Base-by-base conservation (phyloP, 345 rosid species). In the Camelina neglecta region DNA sequence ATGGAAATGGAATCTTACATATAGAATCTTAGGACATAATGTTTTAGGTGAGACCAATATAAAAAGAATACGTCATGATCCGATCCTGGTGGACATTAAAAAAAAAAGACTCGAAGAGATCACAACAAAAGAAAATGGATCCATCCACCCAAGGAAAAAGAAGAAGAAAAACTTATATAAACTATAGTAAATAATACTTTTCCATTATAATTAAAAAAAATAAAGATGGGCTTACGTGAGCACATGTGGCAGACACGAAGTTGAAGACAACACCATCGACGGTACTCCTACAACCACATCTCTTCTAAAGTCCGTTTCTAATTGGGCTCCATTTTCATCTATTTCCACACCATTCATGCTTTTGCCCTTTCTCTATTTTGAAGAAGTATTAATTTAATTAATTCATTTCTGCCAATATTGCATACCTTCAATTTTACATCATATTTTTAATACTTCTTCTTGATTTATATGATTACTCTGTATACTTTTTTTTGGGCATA, bases 11-110 rank as follows among this genome's bases (percentile, higher is more conserved):
- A 76, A 76, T 76, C 80, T 69, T 76, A 70, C 80, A 76, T 76
- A 45, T 63, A 76, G 80, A 70, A 76, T 76, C 80, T 76, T 76
- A 70, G 71, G 75, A 76, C 80, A 76, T 76, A 45, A 70, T 70
- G 75, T 76, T 76, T 76, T 76, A 76, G 75, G 80, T 76, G 80
- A 76, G 80, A 76, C 75, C 80, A 76, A 76, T 69, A 76, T 76
- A 69, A 69, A 69, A 68, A 75, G 45, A 63, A 55, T 47, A 70
- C 80, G 80, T 63, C 80, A 76, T 45, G 59, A 62, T 76, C 71
- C 15, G 59, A 62, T 76, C 71, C 15, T 69, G 65, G 24, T 76
- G 80, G 75, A 33, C 75, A 69, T 61, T 69, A 58, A 7, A 53
- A 44, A 9, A 53, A 44, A 9, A 60, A 50, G 24, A 67, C 48